Conservation (phyloP, 2,329 filamentous ascomycete species). For the Ophiostoma angusticollis region DNA sequence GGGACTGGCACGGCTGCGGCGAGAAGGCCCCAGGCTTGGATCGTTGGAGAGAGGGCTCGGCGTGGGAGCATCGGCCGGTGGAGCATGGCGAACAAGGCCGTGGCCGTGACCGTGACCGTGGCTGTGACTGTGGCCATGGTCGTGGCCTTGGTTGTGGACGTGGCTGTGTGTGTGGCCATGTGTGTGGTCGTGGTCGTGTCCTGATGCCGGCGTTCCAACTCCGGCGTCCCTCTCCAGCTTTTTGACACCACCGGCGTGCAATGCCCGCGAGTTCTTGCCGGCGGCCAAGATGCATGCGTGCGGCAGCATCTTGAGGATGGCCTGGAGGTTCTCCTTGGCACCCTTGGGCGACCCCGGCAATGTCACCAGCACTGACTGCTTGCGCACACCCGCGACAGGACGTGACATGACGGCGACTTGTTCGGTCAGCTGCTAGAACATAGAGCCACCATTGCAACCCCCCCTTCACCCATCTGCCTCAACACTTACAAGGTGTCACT, state of each 20-base stretch:
- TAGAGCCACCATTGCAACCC: no score
- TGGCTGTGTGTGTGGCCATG: slow-evolving; percentile 44
- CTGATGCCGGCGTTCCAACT: slow-evolving; percentile 26
- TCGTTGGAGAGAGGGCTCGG: slow-evolving; percentile 42
- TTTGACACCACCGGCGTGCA: slow-evolving; percentile 72
- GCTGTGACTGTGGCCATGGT: slow-evolving; percentile 39
- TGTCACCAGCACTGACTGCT: slow-evolving; percentile 72
- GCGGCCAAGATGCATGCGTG: slow-evolving; percentile 89
- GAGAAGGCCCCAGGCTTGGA: slow-evolving; percentile 46
- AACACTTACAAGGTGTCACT: slow-evolving; percentile 71
- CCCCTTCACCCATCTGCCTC: no score
- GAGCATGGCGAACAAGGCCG: slow-evolving; percentile 61
- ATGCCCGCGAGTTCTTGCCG: slow-evolving; percentile 63
- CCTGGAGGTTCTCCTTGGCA: slow-evolving; percentile 82
- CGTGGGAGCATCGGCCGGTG: slow-evolving; percentile 35
- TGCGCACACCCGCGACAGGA: slow-evolving; percentile 77
- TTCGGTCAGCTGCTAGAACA: neutral
- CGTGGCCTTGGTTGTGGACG: slow-evolving; percentile 35
- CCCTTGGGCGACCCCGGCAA: slow-evolving; percentile 92
- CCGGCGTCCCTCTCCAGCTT: slow-evolving; percentile 78
- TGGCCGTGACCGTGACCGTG: slow-evolving; percentile 44
- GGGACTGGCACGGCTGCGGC: slow-evolving; percentile 71
- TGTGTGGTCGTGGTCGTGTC: slow-evolving; percentile 30
- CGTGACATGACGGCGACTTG: slow-evolving; percentile 92
- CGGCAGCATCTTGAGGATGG: slow-evolving; percentile 77